Percentiles rank a stretch among this genome's conserved stretches.
phyloP scores from a whole-genome alignment of 2,329 filamentous ascomycete genomes.

The Pseudogymnoascus verrucosus region DNA sequence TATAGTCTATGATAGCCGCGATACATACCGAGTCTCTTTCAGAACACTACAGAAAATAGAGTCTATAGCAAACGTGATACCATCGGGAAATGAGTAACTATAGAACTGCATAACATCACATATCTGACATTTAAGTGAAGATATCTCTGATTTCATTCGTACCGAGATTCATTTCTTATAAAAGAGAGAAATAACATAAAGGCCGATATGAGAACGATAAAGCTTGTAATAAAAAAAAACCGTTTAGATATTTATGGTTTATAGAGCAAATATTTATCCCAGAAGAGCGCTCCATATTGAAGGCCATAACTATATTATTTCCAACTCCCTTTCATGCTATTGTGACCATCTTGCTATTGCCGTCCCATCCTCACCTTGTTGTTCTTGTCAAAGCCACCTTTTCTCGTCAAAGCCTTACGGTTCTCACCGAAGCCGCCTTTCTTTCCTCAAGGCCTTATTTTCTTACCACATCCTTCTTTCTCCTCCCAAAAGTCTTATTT shows the following conservation, averaged over 20 bases:
- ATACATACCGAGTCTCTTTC: neutral
- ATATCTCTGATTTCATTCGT: neutral
- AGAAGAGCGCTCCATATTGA: neutral
- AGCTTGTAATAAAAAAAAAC: neutral
- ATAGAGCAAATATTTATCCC: neutral
- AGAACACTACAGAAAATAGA: neutral
- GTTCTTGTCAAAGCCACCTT: neutral
- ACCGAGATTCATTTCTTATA: neutral
- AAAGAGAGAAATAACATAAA: neutral
- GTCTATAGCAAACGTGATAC: no score
- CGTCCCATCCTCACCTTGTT: neutral
- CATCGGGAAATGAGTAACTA: neutral
- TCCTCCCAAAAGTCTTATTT: neutral
- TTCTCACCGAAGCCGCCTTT: neutral
- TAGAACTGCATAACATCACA: neutral
- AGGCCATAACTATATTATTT: neutral
- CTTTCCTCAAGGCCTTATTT: neutral
- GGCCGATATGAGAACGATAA: neutral
- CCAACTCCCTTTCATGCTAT: neutral
- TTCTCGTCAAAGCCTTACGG: neutral
- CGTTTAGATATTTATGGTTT: no score
- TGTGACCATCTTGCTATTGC: neutral
- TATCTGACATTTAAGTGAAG: neutral
- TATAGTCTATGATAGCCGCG: neutral
- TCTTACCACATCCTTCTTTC: neutral